Percentiles rank a stretch among this genome's conserved stretches.
Evolutionary conservation across 805 yeast species (phyloP).

Genomic region (Candida endomychidarum): DNA sequence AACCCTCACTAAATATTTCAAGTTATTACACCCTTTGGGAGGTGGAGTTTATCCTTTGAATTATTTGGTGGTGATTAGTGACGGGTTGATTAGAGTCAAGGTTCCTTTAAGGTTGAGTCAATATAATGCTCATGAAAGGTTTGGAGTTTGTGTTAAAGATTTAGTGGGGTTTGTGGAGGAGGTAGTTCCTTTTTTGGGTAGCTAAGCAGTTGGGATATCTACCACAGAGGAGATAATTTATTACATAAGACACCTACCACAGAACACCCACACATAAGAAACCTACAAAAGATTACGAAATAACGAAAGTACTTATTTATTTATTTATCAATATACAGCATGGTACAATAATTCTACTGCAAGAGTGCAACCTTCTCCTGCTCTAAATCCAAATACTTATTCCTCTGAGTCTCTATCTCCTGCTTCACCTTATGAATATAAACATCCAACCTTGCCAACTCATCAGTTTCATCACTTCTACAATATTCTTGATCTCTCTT

Average conservation of each 20-base stretch:
- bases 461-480: constrained; percentile 41
- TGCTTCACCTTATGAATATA: constrained; percentile 38
- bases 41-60: constrained; percentile 38
- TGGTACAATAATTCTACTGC: no score
- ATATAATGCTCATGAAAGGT: constrained; percentile 21
- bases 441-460: constrained; percentile 40
- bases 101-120: constrained; percentile 20
- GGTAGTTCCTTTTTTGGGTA: constrained; percentile 3
- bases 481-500: constrained; percentile 43
- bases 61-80: constrained; percentile 19
- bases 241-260: no score
- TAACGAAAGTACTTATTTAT: no score
- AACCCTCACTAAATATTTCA: constrained; percentile 22
- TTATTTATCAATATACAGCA: background rate
- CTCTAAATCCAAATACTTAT: constrained; percentile 40
- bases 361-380: constrained; percentile 40
- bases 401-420: constrained; percentile 41
- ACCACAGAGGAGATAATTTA: no score
- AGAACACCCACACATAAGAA: background rate
- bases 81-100: constrained; percentile 12
- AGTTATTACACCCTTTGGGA: constrained; percentile 34
- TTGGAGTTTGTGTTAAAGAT: constrained; percentile 19
- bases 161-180: constrained; percentile 13
- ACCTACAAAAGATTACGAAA: no score
- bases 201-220: no score